Evolutionary conservation across 176 grass and related monocot species (phyloP).

Genomic region (Rhipidocladum racemiflorum): DNA sequence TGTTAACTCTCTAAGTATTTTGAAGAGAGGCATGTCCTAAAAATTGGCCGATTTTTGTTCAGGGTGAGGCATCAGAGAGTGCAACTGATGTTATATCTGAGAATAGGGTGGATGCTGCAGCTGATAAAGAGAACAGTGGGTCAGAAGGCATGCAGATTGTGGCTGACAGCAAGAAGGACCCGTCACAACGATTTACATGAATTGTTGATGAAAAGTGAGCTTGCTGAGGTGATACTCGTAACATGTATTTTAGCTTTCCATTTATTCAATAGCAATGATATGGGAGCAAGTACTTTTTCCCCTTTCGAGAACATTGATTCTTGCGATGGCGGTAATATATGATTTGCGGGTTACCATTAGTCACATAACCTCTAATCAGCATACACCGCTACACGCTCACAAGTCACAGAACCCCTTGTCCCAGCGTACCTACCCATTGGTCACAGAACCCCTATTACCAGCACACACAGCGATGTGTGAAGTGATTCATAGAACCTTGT

Average conservation of each 20-base stretch:
- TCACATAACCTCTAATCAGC: neutral
- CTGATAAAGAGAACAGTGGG: conserved; percentile 28
- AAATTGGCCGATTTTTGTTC: conserved; percentile 21
- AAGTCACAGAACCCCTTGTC: neutral
- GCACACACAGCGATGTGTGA: neutral
- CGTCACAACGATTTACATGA: conserved; percentile 63
- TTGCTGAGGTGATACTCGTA: conserved; percentile 63
- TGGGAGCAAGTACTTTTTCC: neutral
- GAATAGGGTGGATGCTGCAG: conserved; percentile 18
- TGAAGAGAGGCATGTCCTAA: neutral
- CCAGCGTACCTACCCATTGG: neutral
- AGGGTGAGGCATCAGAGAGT: conserved; percentile 45
- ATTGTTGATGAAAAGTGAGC: conserved; percentile 71
- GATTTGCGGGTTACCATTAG: neutral
- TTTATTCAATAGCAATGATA: neutral
- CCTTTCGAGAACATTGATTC: neutral
- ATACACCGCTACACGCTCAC: too few species aligned
- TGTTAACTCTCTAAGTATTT: conserved; percentile 1
- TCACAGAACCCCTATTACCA: neutral
- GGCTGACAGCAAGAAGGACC: conserved; percentile 75
- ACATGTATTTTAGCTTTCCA: neutral
- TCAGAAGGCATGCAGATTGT: conserved; percentile 25
- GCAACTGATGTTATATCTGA: conserved; percentile 11
- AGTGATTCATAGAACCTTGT: neutral
- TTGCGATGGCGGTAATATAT: neutral